Evolutionary conservation across 1,139 yeast genomes (phyloP), one percentile per base, ranked within the genome.

Genomic region (Hemisphaericaspora xylanilytica): DNA sequence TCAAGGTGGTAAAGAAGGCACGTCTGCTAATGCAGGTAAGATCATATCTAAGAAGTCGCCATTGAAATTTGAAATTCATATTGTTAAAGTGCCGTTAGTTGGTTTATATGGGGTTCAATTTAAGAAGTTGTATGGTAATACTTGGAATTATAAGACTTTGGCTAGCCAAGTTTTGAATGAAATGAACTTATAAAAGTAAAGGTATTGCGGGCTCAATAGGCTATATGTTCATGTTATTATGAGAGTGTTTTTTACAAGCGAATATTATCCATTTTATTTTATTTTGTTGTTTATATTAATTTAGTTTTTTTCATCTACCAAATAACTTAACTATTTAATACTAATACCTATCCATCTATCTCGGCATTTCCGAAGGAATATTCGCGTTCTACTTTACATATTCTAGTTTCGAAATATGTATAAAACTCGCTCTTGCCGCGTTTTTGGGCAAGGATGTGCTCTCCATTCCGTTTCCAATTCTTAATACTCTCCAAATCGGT

Each of bases 121-220:
- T 67, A 92, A 90, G 70, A 90, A 90, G 60, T 75, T 90, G 32
- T 75, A 86, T 43, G 98, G 98, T 52, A 89, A 92, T 60, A 87
- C 97, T 2, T 90, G 97, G 97, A 80, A 85, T 64, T 90, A 90
- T 65, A 90, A 90, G 67, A 83, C 89, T n/a, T 70, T 90, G 59
- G 97, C 97, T 3, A 82, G 94, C 43, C 88, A 83, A 59, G 84
- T 90, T 35, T 75, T 90, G 63, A 76, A 78, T 45, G 92, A 87
- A 53, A 72, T 90, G 61, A 83, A 85, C 52, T 68, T 89, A 52
- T 84, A 58, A 47, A 32, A 28, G 35, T 13, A 47, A 32, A 28
- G 35, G 10, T 5, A 5, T 26, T 26, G 15, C 16, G 7, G 28
- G 28, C 17, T 26, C 17, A 14, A 12, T 13, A 26, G 28, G 16